Conservation (phyloP, 1,284 basidiomycete species). For the Ganoderma lucidum region DNA sequence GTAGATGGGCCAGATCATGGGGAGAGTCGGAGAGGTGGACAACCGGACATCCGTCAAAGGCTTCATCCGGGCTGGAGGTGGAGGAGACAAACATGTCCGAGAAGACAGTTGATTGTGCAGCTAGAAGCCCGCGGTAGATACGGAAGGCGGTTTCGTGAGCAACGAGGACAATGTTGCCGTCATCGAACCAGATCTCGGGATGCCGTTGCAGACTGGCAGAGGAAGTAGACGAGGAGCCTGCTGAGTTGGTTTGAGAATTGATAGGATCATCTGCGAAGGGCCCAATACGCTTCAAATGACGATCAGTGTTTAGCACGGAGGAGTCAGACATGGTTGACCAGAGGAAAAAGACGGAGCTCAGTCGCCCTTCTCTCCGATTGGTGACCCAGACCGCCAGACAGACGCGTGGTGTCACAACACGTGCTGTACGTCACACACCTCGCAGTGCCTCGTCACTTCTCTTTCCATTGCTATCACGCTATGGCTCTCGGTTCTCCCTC, state of each 20-base stretch:
- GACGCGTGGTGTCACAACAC: too few species aligned
- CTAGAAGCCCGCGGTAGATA: constrained; percentile 30
- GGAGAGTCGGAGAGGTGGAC: constrained; percentile 28
- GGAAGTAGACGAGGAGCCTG: background rate
- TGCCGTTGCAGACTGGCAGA: background rate
- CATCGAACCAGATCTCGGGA: constrained; percentile 24
- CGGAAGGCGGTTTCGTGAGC: constrained; percentile 24
- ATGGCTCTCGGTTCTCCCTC: too few species aligned
- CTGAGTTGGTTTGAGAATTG: background rate
- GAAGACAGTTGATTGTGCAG: constrained; percentile 30
- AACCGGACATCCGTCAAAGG: constrained; percentile 24
- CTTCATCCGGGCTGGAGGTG: constrained; percentile 19
- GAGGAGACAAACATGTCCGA: constrained; percentile 30
- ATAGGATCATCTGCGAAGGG: background rate
- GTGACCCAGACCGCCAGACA: too few species aligned
- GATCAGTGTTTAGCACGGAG: too few species aligned
- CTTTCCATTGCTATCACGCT: too few species aligned
- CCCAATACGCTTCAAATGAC: background rate
- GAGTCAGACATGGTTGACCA: background rate
- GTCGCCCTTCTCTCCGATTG: too few species aligned
- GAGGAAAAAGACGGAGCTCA: background rate
- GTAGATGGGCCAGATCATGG: constrained; percentile 16
- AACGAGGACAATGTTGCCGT: constrained; percentile 34
- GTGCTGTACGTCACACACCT: too few species aligned
- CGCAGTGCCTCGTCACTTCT: too few species aligned